Percentiles rank a stretch among this genome's conserved stretches.
Evolutionary conservation across 352 stramenopile species (phyloP).

Genomic region (Pythium graminicola): DNA sequence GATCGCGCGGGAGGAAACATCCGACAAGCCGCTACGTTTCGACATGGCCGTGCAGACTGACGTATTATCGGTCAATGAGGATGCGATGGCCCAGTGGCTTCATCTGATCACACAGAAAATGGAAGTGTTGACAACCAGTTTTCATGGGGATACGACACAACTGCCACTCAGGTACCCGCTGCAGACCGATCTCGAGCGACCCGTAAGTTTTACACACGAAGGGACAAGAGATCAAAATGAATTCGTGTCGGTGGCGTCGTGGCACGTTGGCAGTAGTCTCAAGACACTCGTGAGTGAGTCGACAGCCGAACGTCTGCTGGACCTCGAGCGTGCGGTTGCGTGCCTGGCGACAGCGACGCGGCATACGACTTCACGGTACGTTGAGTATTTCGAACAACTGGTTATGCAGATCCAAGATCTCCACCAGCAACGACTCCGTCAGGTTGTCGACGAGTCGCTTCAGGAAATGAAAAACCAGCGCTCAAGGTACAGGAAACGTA

Average conservation of each 20-base stretch:
- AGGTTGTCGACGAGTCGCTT: constrained; percentile 44
- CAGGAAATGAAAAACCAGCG: constrained; percentile 45
- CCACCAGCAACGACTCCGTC: constrained; percentile 48
- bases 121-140: constrained; percentile 29
- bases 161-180: constrained; percentile 21
- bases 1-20: neutral
- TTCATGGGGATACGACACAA: constrained; percentile 31
- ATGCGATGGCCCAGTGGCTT: constrained; percentile 39
- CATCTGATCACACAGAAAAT: constrained; percentile 41
- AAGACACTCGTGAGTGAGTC: constrained; percentile 25
- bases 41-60: constrained; percentile 30
- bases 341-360: constrained; percentile 27
- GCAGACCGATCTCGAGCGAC: constrained; percentile 16
- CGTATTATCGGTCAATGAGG: constrained; percentile 18
- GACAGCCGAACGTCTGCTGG: constrained; percentile 24
- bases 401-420: constrained; percentile 45
- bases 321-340: constrained; percentile 36
- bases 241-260: constrained; percentile 22
- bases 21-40: constrained; percentile 1
- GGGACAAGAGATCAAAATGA: neutral
- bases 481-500: constrained; percentile 37
- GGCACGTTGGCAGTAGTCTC: constrained; percentile 32
- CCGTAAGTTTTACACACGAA: neutral
- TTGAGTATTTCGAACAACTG: constrained; percentile 38
- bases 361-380: constrained; percentile 28